A percentile compares a stretch with the other conserved stretches of the same genome.
Evolutionary conservation across 345 rosid genomes (phyloP).

Genomic region (Heritiera fomes): DNA sequence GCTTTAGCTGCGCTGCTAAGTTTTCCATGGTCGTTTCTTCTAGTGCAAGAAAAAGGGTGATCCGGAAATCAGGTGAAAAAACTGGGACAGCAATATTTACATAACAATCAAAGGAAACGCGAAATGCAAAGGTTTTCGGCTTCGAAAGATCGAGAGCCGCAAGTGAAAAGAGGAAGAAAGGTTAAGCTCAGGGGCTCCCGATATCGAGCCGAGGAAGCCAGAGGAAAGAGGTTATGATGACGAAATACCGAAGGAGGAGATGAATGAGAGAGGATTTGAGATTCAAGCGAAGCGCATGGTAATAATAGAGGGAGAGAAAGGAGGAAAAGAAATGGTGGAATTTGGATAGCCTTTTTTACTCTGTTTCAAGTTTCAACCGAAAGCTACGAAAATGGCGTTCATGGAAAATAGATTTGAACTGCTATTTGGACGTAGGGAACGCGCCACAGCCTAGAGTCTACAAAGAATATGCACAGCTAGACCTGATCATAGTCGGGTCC

Average conservation of each 20-base stretch:
- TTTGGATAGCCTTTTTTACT: neutral
- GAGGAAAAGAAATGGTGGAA: neutral
- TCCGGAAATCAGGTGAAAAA: neutral
- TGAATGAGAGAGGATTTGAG: neutral
- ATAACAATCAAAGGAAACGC: neutral
- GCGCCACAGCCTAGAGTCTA: too few species aligned
- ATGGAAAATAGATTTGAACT: too few species aligned
- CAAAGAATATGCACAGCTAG: too few species aligned
- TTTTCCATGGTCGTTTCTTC: constrained; percentile 41
- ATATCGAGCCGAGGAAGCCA: constrained; percentile 4
- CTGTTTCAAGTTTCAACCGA: neutral
- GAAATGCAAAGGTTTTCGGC: neutral
- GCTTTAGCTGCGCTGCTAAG: constrained; percentile 47
- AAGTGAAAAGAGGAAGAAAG: neutral
- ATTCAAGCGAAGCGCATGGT: constrained; percentile 22
- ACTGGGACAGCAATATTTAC: neutral
- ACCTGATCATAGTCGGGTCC: too few species aligned
- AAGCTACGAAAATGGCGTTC: too few species aligned
- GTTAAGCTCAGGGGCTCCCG: constrained; percentile 7
- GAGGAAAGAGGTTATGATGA: constrained; percentile 7
- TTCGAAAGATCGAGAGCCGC: constrained; percentile 22
- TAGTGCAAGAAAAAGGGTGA: neutral
- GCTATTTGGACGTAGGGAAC: too few species aligned
- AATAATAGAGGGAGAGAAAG: neutral
- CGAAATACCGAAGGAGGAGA: neutral